Conservation (phyloP, 148 eudicot genomes). For the Cornus kousa region DNA sequence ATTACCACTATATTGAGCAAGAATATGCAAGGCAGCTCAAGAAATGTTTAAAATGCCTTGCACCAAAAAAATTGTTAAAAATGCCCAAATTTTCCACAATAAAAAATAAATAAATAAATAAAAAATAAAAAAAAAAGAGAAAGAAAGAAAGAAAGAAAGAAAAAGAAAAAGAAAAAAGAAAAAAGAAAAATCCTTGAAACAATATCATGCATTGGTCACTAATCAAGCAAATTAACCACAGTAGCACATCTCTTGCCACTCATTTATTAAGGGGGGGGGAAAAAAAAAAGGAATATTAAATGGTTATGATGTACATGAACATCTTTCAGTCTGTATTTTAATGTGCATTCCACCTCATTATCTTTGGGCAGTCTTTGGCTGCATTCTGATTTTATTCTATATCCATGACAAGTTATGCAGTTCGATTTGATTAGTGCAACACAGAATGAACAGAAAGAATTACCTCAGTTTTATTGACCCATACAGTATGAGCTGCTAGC, state of each 20-base stretch:
- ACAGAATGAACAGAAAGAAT: background rate
- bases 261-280: background rate
- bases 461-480: conserved; percentile 85
- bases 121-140: too few relatives aligned
- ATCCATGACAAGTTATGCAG: background rate
- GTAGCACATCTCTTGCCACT: background rate
- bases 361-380: background rate
- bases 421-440: background rate
- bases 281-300: background rate
- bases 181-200: background rate
- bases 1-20: background rate
- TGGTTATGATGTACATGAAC: background rate
- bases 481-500: conserved; percentile 92
- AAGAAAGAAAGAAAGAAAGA: too few relatives aligned
- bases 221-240: background rate
- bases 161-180: too few relatives aligned
- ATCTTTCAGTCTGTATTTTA: too few relatives aligned
- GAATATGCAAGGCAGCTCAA: background rate
- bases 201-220: background rate
- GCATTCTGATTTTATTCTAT: background rate
- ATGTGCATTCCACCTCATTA: background rate
- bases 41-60: background rate
- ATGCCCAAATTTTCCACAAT: background rate
- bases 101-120: too few relatives aligned
- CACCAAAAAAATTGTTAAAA: too few relatives aligned